A percentile compares a stretch with the other conserved stretches of the same genome.
These are phyloP conservation scores for Linanthus parryae DNA, from an alignment of 148 eudicot species.

Conservation along the genomic window DNA sequence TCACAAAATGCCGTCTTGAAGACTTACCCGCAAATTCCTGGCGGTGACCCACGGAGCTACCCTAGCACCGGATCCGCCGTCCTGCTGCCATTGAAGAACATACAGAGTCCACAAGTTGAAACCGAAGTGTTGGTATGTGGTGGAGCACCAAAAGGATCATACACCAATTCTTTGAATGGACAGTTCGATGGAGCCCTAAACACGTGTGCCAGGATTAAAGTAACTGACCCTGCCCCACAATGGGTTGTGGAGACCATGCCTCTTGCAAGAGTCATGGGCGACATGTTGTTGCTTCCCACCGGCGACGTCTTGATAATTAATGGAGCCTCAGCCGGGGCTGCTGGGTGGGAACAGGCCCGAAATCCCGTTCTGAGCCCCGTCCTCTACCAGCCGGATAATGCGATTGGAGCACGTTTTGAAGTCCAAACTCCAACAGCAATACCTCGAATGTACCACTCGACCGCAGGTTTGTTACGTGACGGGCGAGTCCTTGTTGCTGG, in stretches of 20 bases:
- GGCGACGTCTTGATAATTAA: constrained; percentile 54
- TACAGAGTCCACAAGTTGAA: not conserved
- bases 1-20: constrained; percentile 23
- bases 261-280: constrained; percentile 38
- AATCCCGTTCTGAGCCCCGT: constrained; percentile 53
- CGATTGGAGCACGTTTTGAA: constrained; percentile 42
- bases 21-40: constrained; percentile 53
- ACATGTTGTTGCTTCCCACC: constrained; percentile 40
- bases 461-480: constrained; percentile 55
- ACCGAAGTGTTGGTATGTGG: constrained; percentile 50
- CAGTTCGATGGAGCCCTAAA: constrained; percentile 21
- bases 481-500: constrained; percentile 77
- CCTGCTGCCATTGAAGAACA: constrained; percentile 45
- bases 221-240: constrained; percentile 30
- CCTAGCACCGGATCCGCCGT: constrained; percentile 73
- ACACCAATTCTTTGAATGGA: constrained; percentile 1
- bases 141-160: constrained; percentile 38
- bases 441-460: constrained; percentile 74
- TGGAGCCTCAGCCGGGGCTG: constrained; percentile 54
- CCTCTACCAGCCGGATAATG: constrained; percentile 34
- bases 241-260: constrained; percentile 54
- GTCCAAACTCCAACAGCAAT: constrained; percentile 29
- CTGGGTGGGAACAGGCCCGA: constrained; percentile 67
- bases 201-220: constrained; percentile 36
- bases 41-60: constrained; percentile 56